phyloP scores from a whole-genome alignment of 2,329 filamentous ascomycete genomes.

The Berkeleyomyces basicola region DNA sequence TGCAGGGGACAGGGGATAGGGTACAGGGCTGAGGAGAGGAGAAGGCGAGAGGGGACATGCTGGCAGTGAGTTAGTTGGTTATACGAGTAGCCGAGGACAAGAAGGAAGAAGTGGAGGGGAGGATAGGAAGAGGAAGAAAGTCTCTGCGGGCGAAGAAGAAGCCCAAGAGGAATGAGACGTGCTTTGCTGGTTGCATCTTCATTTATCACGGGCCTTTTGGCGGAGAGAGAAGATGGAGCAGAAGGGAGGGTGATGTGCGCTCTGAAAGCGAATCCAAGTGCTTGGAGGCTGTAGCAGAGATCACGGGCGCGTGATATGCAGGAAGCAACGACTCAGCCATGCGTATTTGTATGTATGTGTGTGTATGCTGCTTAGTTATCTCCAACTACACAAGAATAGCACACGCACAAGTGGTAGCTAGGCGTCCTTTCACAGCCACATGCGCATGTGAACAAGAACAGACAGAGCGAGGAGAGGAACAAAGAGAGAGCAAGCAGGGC shows the following conservation, averaged over 20 bases:
- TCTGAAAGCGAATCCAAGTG: neutral
- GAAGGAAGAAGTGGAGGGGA: neutral
- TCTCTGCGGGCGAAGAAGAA: neutral
- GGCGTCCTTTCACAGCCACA: neutral
- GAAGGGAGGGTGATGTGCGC: neutral
- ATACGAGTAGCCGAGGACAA: neutral
- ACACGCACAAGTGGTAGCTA: neutral
- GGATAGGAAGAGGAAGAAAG: neutral
- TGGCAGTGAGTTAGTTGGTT: neutral
- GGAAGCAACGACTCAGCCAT: neutral
- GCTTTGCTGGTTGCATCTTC: neutral
- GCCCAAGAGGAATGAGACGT: neutral
- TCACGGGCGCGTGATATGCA: neutral
- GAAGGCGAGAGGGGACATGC: neutral
- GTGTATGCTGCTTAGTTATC: neutral
- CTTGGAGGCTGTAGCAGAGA: neutral
- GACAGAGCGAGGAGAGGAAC: neutral
- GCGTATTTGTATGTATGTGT: neutral
- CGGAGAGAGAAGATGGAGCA: neutral
- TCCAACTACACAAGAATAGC: no score
- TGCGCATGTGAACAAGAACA: neutral
- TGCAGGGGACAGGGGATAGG: neutral
- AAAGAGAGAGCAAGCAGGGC: neutral
- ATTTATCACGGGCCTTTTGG: neutral
- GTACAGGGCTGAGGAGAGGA: neutral